Base-by-base conservation (phyloP, 148 eudicot species). In the Nepenthes gracilis region DNA sequence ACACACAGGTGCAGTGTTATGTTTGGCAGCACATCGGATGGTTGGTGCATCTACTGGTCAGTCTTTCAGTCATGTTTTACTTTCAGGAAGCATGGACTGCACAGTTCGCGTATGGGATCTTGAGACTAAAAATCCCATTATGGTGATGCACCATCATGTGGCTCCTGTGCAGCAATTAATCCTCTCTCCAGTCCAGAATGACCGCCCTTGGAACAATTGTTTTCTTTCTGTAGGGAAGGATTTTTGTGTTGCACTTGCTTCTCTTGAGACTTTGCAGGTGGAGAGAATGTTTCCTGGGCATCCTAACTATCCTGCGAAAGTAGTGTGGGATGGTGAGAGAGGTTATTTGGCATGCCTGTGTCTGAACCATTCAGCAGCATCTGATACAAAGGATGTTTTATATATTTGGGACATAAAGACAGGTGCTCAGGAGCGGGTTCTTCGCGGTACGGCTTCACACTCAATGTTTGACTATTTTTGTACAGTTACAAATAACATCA, bases 231-330 rank as follows among this genome's bases (percentile, higher is more conserved):
- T 89, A 40, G 99, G 92, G 68, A 92, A 89, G 47, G 99, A 94
- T 74, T 84, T 72, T 56, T 89, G 87, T 63, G 82, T 89, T 40
- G 70, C 85, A 66, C 92, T 94, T 66, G 81, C 81, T 69, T 94
- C 97, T 66, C 86, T 94, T 64, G 82, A 81, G 65, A 84, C 97
- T 68, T 81, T 86, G 74, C 79, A 80, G 40, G 92, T 79, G 66
- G 99, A 94, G 83, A 86, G 99, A 75, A 75, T 89, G 79, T 94
- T 94, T 78, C 95, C 99, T 62, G 99, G 99, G 51, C 97, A 94
- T 66, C 81, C 85, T 56, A 66, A 64, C 64, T 75, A 72, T 78
- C 97, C 95, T 50, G 68, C 77, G 47, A 85, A 78, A 75, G 97
- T 94, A 68, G 70, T 81, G 67, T 94, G 99, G 99, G 97, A 94